Evolutionary conservation across 345 rosid species (phyloP).

Genomic region (Moringa oleifera): DNA sequence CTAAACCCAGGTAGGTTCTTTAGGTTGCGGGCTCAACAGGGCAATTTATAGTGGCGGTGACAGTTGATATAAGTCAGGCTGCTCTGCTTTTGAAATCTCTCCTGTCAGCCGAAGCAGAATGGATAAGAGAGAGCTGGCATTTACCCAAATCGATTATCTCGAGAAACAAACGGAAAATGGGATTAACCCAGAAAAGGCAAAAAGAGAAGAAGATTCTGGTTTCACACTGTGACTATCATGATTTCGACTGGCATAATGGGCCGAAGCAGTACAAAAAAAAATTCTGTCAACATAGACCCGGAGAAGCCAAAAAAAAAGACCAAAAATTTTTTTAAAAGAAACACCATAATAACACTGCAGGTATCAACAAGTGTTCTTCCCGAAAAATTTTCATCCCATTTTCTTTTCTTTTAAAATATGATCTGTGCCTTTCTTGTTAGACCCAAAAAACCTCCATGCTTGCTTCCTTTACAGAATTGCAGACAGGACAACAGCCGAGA

Average conservation of each 20-base stretch:
- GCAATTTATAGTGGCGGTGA: no score
- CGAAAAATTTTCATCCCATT: neutral
- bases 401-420: no score
- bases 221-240: neutral
- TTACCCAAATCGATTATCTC: neutral
- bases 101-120: no score
- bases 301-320: neutral
- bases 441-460: constrained; percentile 45
- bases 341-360: neutral
- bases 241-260: no score
- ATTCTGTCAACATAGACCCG: neutral
- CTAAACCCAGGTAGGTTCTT: no score
- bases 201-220: neutral
- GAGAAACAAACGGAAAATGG: neutral
- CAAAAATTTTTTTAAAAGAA: neutral
- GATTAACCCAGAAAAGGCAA: no score
- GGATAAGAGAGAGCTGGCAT: neutral
- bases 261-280: no score
- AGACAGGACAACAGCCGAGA: constrained; percentile 51
- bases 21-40: no score
- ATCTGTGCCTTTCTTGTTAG: neutral
- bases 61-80: no score
- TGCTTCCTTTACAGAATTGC: constrained; percentile 42
- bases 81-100: no score
- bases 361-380: neutral